Conservation (phyloP, 257 asterid species). For the Lantana camara region DNA sequence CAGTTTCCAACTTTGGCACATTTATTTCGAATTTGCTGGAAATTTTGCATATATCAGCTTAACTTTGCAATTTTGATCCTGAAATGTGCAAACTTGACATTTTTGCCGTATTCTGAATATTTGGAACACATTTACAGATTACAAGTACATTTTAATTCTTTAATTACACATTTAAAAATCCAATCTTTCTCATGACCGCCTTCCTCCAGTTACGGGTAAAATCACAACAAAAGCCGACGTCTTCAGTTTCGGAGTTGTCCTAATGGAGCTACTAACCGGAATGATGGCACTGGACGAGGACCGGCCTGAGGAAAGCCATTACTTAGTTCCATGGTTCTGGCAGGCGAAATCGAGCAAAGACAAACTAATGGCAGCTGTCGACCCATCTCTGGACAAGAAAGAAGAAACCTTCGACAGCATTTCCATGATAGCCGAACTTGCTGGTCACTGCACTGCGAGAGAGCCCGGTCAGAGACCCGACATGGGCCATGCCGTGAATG, state of each 20-base stretch:
- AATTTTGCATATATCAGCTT: no score
- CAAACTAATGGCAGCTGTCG: conserved; percentile 65
- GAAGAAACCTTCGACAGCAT: conserved; percentile 61
- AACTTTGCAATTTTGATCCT: no score
- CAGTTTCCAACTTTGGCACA: no score
- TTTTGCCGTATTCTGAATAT: no score
- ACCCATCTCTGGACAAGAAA: conserved; percentile 52
- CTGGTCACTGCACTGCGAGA: conserved; percentile 89
- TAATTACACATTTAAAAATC: neutral
- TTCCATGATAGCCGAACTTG: conserved; percentile 72
- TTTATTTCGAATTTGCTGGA: no score
- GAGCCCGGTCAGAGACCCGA: conserved; percentile 90
- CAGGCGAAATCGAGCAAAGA: conserved; percentile 59
- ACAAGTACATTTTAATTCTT: no score
- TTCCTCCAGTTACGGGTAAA: conserved; percentile 72
- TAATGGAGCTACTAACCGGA: conserved; percentile 92
- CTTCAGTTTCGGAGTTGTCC: conserved; percentile 86
- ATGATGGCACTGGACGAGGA: conserved; percentile 74
- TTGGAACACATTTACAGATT: no score
- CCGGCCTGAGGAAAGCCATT: conserved; percentile 87
- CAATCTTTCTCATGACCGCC: neutral
- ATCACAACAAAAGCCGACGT: conserved; percentile 89
- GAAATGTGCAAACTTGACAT: no score
- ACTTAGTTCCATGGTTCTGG: conserved; percentile 89
- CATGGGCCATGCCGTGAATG: conserved; percentile 83